Conservation (phyloP, 2,329 filamentous ascomycete species). For the Scedosporium apiospermum region DNA sequence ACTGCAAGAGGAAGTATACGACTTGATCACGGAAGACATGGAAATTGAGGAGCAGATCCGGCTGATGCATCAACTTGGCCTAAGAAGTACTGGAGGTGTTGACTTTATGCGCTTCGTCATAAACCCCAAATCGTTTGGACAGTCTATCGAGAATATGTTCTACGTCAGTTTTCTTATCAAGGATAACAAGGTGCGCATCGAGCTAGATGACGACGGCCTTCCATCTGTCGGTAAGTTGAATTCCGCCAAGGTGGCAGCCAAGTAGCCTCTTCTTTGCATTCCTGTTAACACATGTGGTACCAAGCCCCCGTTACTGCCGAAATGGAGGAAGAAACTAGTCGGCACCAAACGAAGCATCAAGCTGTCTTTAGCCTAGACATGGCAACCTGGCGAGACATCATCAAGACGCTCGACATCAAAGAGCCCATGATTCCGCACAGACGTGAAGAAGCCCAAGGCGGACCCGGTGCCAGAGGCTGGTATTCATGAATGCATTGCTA, state of each 20-base stretch:
- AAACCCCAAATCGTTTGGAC: constrained; percentile 83
- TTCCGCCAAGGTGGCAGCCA: background rate
- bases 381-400: constrained; percentile 69
- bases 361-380: constrained; percentile 85
- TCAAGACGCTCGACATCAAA: constrained; percentile 66
- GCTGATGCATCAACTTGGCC: constrained; percentile 55
- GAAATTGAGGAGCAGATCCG: constrained; percentile 34
- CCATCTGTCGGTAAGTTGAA: constrained; percentile 66
- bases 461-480: constrained; percentile 53
- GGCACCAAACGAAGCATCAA: constrained; percentile 61
- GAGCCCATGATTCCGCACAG: constrained; percentile 80
- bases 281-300: background rate
- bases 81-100: constrained; percentile 62
- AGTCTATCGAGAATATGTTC: constrained; percentile 95
- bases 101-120: constrained; percentile 80
- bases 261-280: background rate
- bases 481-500: constrained; percentile 26
- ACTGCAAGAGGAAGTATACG: constrained; percentile 34
- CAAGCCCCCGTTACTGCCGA: constrained; percentile 31
- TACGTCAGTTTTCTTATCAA: constrained; percentile 91
- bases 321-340: constrained; percentile 29
- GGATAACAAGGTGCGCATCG: constrained; percentile 71
- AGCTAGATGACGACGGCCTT: constrained; percentile 60
- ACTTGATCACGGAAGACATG: constrained; percentile 34
- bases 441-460: constrained; percentile 42